Evolutionary conservation across 129 eudicot genomes (phyloP), one percentile per base, ranked within the genome.

Genomic region (Chrysanthemum lavandulifolium): DNA sequence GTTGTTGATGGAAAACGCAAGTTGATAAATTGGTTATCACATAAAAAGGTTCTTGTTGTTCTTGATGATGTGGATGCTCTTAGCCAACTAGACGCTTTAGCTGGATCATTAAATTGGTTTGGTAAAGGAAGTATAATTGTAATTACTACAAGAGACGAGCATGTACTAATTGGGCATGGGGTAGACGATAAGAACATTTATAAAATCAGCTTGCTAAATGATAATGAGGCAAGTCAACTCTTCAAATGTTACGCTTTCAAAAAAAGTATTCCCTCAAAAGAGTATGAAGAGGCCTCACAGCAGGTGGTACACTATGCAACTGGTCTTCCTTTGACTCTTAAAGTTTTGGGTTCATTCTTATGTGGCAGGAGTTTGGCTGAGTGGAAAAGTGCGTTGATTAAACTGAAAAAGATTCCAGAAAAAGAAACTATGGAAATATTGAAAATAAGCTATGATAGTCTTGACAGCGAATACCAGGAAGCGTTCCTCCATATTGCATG

Each of bases 401-500:
- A 66, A 19, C 77, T 72, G 2, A 48, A 73, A 49, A 72, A 55
- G 9, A 67, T 29, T 15, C 70, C 83, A 10, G 63, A 79, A 10
- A 58, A 67, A 43, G 53, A 66, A 55, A 50, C 76, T 15, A n/a
- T 54, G 64, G 74, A 67, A 14, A 50, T 43, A 66, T 52, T 72
- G 47, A 79, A 60, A 79, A 16, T 73, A 25, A 73, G 83, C 60
- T 73, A 21, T 67, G 83, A 80, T 43, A 73, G 79, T 19, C 47
- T 73, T 54, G 61, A 25, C 7, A 49, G 18, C 13, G 58, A 59
- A 12, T 72, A 80, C 56, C 56, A 74, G 43, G 58, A 80, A 18
- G 72, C 51, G 12, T 80, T 73, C 69, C 64, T 80, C 21, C 76
- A 67, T 31, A 73, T 73, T 73, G 83, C 79, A 45, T 79, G 75